These are phyloP conservation scores for Nadsonia commutata DNA, from an alignment of 1,139 yeast species.

Conservation along the genomic window DNA sequence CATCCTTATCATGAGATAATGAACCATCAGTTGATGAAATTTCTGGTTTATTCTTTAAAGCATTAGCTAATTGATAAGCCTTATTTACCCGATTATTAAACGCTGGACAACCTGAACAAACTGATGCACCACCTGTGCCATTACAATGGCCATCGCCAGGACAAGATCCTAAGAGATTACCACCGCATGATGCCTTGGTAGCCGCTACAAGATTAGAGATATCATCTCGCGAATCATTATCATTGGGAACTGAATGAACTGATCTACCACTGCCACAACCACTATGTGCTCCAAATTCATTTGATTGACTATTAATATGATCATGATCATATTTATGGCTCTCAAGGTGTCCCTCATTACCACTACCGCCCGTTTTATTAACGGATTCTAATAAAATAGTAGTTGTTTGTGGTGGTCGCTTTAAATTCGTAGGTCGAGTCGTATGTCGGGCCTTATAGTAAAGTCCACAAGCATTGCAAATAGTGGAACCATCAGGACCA, in stretches of 20 bases:
- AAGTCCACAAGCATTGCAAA: constrained; percentile 63
- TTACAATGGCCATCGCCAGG: constrained; percentile 76
- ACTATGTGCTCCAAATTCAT: constrained; percentile 2
- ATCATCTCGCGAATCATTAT: constrained; percentile 2
- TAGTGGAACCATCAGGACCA: constrained; percentile 49
- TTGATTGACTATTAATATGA: neutral
- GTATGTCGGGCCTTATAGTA: constrained; percentile 28
- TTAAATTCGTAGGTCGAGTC: constrained; percentile 42
- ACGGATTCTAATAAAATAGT: constrained; percentile 18
- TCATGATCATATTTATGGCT: constrained; percentile 1
- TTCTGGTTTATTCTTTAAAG: constrained; percentile 1
- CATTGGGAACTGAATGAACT: neutral
- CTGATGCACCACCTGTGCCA: constrained; percentile 73
- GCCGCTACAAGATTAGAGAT: constrained; percentile 5
- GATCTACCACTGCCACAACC: constrained; percentile 4
- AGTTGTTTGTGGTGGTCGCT: constrained; percentile 50
- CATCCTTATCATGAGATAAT: neutral
- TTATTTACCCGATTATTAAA: constrained; percentile 47
- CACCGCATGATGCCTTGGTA: constrained; percentile 7
- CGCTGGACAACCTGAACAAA: constrained; percentile 76
- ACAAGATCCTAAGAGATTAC: constrained; percentile 41
- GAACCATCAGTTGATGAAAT: constrained; percentile 1
- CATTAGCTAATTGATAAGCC: constrained; percentile 11
- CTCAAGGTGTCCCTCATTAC: constrained; percentile 1
- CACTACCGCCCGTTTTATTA: constrained; percentile 2